Conservation (phyloP, 495 filamentous ascomycete species). For the Aspergillus ellipticus region DNA sequence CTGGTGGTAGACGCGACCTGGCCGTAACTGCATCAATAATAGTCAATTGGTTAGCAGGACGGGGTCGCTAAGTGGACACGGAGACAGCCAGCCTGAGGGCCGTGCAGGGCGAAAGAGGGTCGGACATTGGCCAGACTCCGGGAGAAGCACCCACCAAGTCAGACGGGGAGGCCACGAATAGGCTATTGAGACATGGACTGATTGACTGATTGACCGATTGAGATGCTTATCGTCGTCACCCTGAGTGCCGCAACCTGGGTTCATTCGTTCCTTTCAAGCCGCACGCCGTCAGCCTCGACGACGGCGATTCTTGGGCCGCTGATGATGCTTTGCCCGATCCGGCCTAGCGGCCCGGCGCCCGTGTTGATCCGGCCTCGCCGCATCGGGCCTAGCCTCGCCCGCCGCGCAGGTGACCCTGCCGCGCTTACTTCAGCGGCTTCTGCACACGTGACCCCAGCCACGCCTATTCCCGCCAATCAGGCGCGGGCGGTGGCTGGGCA, state of each 20-base stretch:
- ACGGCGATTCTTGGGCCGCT: conserved; percentile 10
- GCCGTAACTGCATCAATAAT: conserved; percentile 24
- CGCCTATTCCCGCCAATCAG: conserved; percentile 4
- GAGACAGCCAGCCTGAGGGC: background rate
- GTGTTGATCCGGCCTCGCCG: conserved; percentile 14
- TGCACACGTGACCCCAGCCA: conserved; percentile 24
- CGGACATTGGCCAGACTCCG: background rate
- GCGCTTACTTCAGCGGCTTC: background rate
- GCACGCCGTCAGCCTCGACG: too few relatives aligned
- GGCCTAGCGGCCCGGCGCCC: conserved; percentile 22
- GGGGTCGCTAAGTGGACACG: conserved; percentile 6
- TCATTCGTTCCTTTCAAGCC: conserved; percentile 1
- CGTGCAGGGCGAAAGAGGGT: background rate
- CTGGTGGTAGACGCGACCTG: conserved; percentile 28
- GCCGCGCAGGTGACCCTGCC: background rate
- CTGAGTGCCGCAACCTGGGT: too few relatives aligned
- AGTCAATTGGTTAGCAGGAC: conserved; percentile 4
- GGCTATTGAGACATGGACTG: background rate
- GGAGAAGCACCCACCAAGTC: background rate
- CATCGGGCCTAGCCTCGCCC: conserved; percentile 15
- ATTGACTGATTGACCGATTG: background rate
- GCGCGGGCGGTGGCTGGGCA: conserved; percentile 10
- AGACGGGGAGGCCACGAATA: background rate
- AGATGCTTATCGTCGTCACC: too few relatives aligned
- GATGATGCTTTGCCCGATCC: conserved; percentile 33